Base-by-base conservation (phyloP, 2,329 filamentous ascomycete genomes). In the Calonectria henricotiae region DNA sequence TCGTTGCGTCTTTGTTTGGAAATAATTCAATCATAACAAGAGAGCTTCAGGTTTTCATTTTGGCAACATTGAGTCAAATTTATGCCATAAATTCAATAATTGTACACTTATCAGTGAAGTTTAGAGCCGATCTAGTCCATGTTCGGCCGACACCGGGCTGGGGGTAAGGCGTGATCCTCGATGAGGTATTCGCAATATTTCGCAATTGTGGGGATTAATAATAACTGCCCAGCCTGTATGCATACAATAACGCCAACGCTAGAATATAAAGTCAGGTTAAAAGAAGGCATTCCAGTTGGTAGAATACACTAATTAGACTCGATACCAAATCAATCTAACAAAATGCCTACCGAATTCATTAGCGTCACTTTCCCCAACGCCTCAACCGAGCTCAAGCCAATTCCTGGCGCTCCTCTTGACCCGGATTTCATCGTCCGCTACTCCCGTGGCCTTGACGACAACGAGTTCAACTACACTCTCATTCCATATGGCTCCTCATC, bases 401-500 rank as follows among this genome's bases (percentile, higher is more conserved):
- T 89, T 66, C 86, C 87, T 0, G 83, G 83, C 25, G 85, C 87
- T n/a, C 69, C 78, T 0, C 83, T 90, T 13, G 88, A 91, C 72
- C 85, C 87, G 1, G 87, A 87, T 7, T 90, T 83, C 74, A 84
- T 91, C 4, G 80, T 83, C 35, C 87, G 89, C 35, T 91, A 91
- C 74, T 86, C 88, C 15, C 84, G 87, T 25, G 84, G 83, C 5
- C 83, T 91, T 2, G 89, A 91, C 71, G 89, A 91, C 75, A 88
- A 90, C 77, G 86, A 80, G 54, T 91, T 86, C 83, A 89, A 90
- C 79, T 91, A 91, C 78, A 91, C 89, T 0, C 84, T 91, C 2
- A 84, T 90, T 17, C 89, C 89, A 0, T 91, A 91, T 71, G 85
- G 86, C 62, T 90, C 89, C 0, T 85, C 84, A 2, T 86, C 69